A percentile compares a stretch with the other conserved stretches of the same genome.
Conservation (phyloP, 2,329 filamentous ascomycete genomes). For the Fusarium floridanum region DNA sequence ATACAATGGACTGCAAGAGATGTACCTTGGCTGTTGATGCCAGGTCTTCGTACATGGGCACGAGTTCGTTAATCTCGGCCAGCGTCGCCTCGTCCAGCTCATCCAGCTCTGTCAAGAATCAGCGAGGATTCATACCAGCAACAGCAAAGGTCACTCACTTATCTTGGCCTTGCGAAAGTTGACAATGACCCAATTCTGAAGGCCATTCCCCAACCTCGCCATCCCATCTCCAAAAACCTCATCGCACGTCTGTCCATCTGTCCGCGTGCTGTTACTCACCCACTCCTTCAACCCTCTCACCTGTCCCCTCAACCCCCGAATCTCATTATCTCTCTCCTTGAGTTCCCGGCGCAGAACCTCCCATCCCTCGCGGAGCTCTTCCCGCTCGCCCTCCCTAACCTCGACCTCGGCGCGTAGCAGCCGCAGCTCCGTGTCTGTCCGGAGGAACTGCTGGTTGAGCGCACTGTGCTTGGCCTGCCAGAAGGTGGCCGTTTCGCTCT, state of each 20-base stretch:
- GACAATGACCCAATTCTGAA: slow-evolving; percentile 81
- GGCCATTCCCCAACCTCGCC: slow-evolving; percentile 71
- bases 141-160: slow-evolving; percentile 51
- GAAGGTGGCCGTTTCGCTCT: slow-evolving; percentile 67
- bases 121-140: not conserved
- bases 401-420: slow-evolving; percentile 64
- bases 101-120: slow-evolving; percentile 56
- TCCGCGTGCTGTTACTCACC: slow-evolving; percentile 75
- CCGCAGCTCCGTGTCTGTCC: slow-evolving; percentile 66
- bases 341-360: slow-evolving; percentile 62
- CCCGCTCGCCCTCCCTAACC: slow-evolving; percentile 59
- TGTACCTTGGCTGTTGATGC: slow-evolving; percentile 69
- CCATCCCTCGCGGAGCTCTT: slow-evolving; percentile 64
- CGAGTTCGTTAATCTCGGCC: slow-evolving; percentile 60
- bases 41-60: slow-evolving; percentile 70
- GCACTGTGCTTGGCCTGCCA: slow-evolving; percentile 69
- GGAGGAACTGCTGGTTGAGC: slow-evolving; percentile 65
- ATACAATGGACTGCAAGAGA: slow-evolving; percentile 72
- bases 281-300: slow-evolving; percentile 78
- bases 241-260: slow-evolving; percentile 73
- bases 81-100: slow-evolving; percentile 57
- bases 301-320: slow-evolving; percentile 67
- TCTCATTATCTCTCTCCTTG: slow-evolving; percentile 67
- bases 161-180: slow-evolving; percentile 75
- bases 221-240: slow-evolving; percentile 75